phyloP scores from a whole-genome alignment of 768 basidiomycete species.

The Boletus rubropictus region DNA sequence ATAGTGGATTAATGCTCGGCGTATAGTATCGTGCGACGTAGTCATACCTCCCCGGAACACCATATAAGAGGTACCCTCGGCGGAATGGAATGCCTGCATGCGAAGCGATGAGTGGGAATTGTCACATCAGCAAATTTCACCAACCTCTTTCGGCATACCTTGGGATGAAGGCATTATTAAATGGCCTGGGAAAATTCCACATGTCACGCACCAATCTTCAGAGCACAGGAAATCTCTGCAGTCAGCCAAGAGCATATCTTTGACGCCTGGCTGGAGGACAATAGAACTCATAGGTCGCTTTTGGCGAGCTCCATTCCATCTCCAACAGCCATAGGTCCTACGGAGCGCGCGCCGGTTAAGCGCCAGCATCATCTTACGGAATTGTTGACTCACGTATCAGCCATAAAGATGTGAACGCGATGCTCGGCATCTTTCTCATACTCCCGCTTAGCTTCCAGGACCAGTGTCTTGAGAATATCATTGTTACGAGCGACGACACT shows the following conservation, averaged over 20 bases:
- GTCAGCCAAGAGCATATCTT: constrained; percentile 85
- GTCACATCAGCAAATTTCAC: constrained; percentile 25
- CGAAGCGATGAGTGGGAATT: constrained; percentile 15
- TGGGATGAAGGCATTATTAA: constrained; percentile 17
- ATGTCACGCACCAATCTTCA: constrained; percentile 70
- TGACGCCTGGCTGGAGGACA: constrained; percentile 82
- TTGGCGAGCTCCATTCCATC: constrained; percentile 84
- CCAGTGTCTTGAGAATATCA: constrained; percentile 80
- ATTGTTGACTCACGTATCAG: constrained; percentile 65
- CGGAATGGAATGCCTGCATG: constrained; percentile 77
- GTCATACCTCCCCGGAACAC: constrained; percentile 75
- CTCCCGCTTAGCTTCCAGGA: constrained; percentile 80
- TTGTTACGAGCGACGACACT: constrained; percentile 88
- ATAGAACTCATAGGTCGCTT: constrained; percentile 93
- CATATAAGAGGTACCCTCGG: constrained; percentile 77
- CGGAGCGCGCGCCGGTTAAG: constrained; percentile 3
- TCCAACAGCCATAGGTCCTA: constrained; percentile 73
- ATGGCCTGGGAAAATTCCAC: constrained; percentile 16
- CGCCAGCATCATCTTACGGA: constrained; percentile 3
- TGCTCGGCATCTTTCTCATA: constrained; percentile 91
- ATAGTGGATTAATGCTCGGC: constrained; percentile 12
- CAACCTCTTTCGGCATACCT: constrained; percentile 89
- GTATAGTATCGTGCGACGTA: background rate
- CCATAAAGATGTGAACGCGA: constrained; percentile 84
- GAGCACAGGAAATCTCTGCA: constrained; percentile 81